phyloP scores from a whole-genome alignment of 2,329 filamentous ascomycete genomes.

The Fusarium bulbicola region DNA sequence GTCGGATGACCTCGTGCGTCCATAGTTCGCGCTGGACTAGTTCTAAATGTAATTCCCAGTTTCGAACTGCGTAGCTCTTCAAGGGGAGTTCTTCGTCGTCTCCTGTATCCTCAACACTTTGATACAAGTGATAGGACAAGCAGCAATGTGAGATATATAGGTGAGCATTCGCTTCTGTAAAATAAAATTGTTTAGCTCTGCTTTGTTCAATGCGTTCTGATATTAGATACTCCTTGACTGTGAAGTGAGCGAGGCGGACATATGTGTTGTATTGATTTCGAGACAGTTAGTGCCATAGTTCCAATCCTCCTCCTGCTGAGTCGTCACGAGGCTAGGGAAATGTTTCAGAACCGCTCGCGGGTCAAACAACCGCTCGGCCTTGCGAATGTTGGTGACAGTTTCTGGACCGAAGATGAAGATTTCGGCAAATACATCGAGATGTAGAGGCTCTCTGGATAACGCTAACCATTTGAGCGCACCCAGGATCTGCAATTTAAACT shows the following conservation, averaged over 20 bases:
- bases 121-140: background rate
- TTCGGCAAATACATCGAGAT: rapidly evolving
- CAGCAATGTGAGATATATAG: rapidly evolving
- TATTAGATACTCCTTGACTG: background rate
- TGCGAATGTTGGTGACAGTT: rapidly evolving
- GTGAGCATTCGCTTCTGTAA: background rate
- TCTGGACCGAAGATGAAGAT: background rate
- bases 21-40: rapidly evolving
- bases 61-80: rapidly evolving
- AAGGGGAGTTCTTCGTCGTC: rapidly evolving
- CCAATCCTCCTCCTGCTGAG: too few species aligned
- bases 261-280: too few species aligned
- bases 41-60: background rate
- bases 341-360: background rate
- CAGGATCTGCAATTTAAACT: rapidly evolving
- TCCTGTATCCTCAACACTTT: rapidly evolving
- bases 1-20: rapidly evolving
- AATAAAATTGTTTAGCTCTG: rapidly evolving
- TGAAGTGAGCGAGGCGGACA: background rate
- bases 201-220: rapidly evolving
- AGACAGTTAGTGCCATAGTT: too few species aligned
- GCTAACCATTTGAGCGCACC: background rate
- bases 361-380: rapidly evolving
- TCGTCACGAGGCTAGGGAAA: background rate
- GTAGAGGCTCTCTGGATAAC: rapidly evolving